These are phyloP conservation scores for Zygosaccharomyces gambellarensis DNA, from an alignment of 805 yeast genomes.

Conservation along the genomic window DNA sequence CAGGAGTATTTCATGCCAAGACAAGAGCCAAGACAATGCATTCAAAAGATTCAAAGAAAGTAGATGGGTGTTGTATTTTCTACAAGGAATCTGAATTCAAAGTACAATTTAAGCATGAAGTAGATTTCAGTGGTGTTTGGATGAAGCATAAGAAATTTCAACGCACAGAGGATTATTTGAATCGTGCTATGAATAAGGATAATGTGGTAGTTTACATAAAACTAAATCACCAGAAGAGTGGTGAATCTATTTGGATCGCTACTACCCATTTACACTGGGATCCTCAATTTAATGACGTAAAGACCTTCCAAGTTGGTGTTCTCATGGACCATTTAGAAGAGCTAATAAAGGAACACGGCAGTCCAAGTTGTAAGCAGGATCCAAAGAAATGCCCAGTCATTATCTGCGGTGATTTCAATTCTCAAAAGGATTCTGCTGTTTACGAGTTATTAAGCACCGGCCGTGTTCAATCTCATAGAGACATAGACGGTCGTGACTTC, in stretches of 20 bases:
- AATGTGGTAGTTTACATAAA: conserved; percentile 78
- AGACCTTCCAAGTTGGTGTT: conserved; percentile 91
- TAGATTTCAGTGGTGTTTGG: conserved; percentile 81
- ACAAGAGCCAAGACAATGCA: conserved; percentile 90
- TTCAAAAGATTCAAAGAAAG: conserved; percentile 74
- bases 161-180: conserved; percentile 89
- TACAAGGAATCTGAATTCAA: conserved; percentile 66
- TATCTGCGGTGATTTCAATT: conserved; percentile 94
- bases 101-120: conserved; percentile 60
- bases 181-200: conserved; percentile 94
- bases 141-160: conserved; percentile 81
- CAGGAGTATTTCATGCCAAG: conserved; percentile 77
- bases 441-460: conserved; percentile 85
- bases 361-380: conserved; percentile 45
- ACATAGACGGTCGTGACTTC: conserved; percentile 80
- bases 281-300: conserved; percentile 93
- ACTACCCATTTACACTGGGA: conserved; percentile 99
- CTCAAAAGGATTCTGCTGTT: conserved; percentile 82
- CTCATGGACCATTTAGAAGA: conserved; percentile 80
- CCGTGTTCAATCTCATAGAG: conserved; percentile 68
- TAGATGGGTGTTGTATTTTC: conserved; percentile 98
- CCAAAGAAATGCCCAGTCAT: conserved; percentile 65
- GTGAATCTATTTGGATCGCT: conserved; percentile 66
- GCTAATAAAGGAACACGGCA: conserved; percentile 46
- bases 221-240: conserved; percentile 67